Evolutionary conservation across 2,329 filamentous ascomycete species (phyloP), one percentile per base, ranked within the genome.

Genomic region (Ceratocystis diversiconidia): DNA sequence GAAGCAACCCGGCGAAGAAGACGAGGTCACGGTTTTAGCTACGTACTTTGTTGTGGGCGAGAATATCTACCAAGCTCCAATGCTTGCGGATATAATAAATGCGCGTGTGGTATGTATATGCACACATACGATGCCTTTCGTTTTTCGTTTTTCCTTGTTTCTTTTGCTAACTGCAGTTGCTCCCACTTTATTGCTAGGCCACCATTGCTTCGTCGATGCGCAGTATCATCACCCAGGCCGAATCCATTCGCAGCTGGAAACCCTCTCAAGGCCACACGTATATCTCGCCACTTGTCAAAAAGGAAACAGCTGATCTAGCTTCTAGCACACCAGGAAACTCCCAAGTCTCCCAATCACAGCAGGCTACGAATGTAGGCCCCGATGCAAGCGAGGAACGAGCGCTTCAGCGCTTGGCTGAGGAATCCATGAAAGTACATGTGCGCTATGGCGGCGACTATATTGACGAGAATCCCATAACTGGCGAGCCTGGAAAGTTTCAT

Each of bases 401-500:
- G 0, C 72, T 80, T 2, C 76, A 81, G 67, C 76, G 78, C 15
- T 73, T 82, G 2, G 77, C 83, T 1, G 82, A 85, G 69, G 82
- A 85, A 70, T 81, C 84, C 0, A 80, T 84, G 68, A 74, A 77
- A 69, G 77, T 83, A 50, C 82, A 85, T 69, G 76, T 83, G 73
- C 79, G 78, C 68, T 82, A 81, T 69, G 84, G 83, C 46, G 80
- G 82, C 61, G 84, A 87, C 69, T 87, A 84, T 71, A 82, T 87
- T 74, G 83, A 87, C 73, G 82, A 86, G 72, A 87, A 85, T 69
- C 83, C 84, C 52, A 86, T 87, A 70, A 86, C 83, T 0, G 85
- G 85, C 61, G 79, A 80, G 36, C 85, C 85, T 0, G 85, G 85
- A 62, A 82, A 85, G 64, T 87, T 87, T 73, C 83, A 86, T 69